phyloP scores from a whole-genome alignment of 805 yeast species.

The Sugiyamaella valdiviana region DNA sequence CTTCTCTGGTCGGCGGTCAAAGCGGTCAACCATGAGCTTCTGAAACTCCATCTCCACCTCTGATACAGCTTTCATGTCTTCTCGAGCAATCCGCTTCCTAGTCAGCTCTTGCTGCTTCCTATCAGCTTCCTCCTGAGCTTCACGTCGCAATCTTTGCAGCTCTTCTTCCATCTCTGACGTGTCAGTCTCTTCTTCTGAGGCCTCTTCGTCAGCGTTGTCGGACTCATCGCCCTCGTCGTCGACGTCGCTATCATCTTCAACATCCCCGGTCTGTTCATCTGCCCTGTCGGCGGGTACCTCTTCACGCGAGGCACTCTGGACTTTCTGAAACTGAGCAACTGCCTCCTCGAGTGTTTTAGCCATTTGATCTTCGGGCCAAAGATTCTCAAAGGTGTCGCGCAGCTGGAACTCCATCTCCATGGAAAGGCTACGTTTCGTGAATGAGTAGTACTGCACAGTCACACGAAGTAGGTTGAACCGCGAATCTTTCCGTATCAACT shows the following conservation, averaged over 20 bases:
- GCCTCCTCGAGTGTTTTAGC: constrained; percentile 40
- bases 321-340: constrained; percentile 33
- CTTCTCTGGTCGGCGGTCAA: constrained; percentile 36
- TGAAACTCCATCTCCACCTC: constrained; percentile 54
- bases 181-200: constrained; percentile 28
- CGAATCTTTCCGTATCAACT: constrained; percentile 3
- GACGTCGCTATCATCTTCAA: constrained; percentile 24
- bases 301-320: constrained; percentile 11
- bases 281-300: background rate
- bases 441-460: constrained; percentile 66
- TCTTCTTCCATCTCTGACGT: constrained; percentile 28
- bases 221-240: constrained; percentile 26
- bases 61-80: constrained; percentile 42
- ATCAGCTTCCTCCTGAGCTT: constrained; percentile 34
- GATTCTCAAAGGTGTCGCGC: constrained; percentile 36
- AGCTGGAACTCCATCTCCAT: constrained; percentile 53
- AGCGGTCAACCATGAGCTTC: constrained; percentile 46
- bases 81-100: constrained; percentile 21
- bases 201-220: constrained; percentile 33
- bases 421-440: constrained; percentile 58
- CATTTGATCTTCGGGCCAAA: constrained; percentile 29
- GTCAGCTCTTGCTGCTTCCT: constrained; percentile 21
- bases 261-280: constrained; percentile 14
- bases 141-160: constrained; percentile 31
- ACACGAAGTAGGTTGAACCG: constrained; percentile 39